Conservation (phyloP, 306 rosid genomes). For the Quercus bicolor region DNA sequence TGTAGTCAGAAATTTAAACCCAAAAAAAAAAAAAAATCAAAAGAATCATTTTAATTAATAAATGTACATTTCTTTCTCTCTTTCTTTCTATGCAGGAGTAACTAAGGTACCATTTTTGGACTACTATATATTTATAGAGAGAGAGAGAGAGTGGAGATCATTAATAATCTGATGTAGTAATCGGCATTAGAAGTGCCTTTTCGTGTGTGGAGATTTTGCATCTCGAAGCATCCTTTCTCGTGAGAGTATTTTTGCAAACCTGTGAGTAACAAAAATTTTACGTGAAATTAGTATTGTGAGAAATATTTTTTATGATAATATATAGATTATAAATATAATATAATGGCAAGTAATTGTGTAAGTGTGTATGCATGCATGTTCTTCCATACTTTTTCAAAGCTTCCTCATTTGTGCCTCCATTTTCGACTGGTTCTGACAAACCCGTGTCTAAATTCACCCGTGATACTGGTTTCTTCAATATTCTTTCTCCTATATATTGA, state of each 20-base stretch:
- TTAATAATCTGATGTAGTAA: neutral
- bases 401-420: conserved; percentile 36
- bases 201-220: conserved; percentile 38
- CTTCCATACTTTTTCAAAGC: conserved; percentile 34
- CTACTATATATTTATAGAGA: no score
- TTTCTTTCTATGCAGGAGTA: no score
- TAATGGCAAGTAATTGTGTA: neutral
- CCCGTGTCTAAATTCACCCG: conserved; percentile 33
- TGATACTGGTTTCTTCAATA: conserved; percentile 35
- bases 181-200: neutral
- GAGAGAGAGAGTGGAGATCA: no score
- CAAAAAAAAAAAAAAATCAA: no score
- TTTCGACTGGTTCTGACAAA: neutral
- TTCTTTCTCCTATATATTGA: conserved; percentile 28
- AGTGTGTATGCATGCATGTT: neutral
- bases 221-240: conserved; percentile 48
- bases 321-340: neutral
- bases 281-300: neutral
- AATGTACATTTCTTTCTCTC: no score
- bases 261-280: conserved; percentile 8
- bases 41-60: no score
- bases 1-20: no score
- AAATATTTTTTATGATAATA: neutral
- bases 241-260: conserved; percentile 51
- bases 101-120: no score